Base-by-base conservation (phyloP, 2,329 filamentous ascomycete species). In the Achaetomium macrosporum region DNA sequence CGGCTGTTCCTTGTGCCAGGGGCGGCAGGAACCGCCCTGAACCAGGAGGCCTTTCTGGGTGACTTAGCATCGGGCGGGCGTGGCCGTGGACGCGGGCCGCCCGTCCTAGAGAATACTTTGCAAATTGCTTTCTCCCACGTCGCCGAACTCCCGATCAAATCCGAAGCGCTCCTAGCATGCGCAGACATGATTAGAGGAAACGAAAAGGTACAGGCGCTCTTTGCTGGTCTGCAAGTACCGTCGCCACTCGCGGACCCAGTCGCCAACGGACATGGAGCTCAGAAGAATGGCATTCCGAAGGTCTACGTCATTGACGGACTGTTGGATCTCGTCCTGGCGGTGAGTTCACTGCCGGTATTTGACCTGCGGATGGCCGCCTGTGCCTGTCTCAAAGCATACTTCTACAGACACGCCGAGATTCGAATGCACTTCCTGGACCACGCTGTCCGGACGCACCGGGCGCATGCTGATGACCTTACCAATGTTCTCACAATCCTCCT, bases 241-340 rank as follows among this genome's bases (percentile, higher is more conserved):
- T 78, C 82, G 29, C 78, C 85, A 10, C 65, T 81, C 43, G 72
- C 76, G 33, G 61, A 66, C 42, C 60, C 65, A 10, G 61, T 60
- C 45, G 65, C 59, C 51, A 71, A 73, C 54, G 74, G 71, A 31
- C 70, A 74, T 42, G 62, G 66, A 19, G 62, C 66, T 40, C 71
- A 67, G 56, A 62, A 69, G 5, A 82, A 82, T 55, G 77, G 75
- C n/a, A 68, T 76, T 10, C 71, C 76, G 13, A 80, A 81, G 51
- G 83, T 92, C 33, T 96, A 95, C 69, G 90, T 99, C 30, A 96
- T 99, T 63, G 92, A 97, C 68, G 93, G 89, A 1, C 75, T 99
- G 16, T 76, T 99, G 44, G 90, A 96, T 61, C 73, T 96, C 41
- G 84, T 87, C 0, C 74, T 99, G 9, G 84, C 84, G 51, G 75